Percentiles rank a stretch among this genome's conserved stretches.
Evolutionary conservation across 371 early-diverging fungal species (phyloP).

Genomic region (Mortierella sp.): DNA sequence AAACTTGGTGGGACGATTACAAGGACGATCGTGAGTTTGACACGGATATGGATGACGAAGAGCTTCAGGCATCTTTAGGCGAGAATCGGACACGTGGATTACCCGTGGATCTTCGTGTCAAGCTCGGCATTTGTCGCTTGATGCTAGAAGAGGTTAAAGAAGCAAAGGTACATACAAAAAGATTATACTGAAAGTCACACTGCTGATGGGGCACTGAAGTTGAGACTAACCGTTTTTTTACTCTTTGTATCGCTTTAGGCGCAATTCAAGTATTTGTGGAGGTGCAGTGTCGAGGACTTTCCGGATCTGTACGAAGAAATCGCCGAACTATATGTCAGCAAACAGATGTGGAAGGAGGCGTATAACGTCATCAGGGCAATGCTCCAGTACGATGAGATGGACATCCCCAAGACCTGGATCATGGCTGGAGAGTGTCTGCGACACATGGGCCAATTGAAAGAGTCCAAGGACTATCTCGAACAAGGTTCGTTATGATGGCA

Average conservation of each 20-base stretch:
- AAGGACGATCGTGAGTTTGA: conserved; percentile 74
- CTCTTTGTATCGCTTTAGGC: conserved; percentile 48
- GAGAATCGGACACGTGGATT: conserved; percentile 59
- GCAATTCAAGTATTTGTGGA: conserved; percentile 78
- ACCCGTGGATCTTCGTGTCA: conserved; percentile 87
- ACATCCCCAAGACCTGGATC: conserved; percentile 62
- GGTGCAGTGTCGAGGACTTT: conserved; percentile 68
- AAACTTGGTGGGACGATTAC: conserved; percentile 70
- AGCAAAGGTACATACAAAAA: conserved; percentile 69
- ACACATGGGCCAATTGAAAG: conserved; percentile 41
- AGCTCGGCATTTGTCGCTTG: conserved; percentile 87
- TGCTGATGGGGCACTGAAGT: too few species aligned
- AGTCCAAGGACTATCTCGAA: conserved; percentile 45
- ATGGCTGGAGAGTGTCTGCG: conserved; percentile 58
- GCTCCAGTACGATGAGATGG: conserved; percentile 67
- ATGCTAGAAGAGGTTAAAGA: conserved; percentile 75
- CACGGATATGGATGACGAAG: conserved; percentile 59
- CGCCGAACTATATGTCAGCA: conserved; percentile 83
- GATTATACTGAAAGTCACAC: background rate
- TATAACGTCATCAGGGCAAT: conserved; percentile 72
- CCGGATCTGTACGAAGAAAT: conserved; percentile 87
- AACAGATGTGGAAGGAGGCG: conserved; percentile 75
- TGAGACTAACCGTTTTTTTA: background rate
- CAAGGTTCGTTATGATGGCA: conserved; percentile 23
- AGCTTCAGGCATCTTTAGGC: conserved; percentile 50